Base-by-base conservation (phyloP, 805 yeast genomes). In the Lachancea dasiensis region DNA sequence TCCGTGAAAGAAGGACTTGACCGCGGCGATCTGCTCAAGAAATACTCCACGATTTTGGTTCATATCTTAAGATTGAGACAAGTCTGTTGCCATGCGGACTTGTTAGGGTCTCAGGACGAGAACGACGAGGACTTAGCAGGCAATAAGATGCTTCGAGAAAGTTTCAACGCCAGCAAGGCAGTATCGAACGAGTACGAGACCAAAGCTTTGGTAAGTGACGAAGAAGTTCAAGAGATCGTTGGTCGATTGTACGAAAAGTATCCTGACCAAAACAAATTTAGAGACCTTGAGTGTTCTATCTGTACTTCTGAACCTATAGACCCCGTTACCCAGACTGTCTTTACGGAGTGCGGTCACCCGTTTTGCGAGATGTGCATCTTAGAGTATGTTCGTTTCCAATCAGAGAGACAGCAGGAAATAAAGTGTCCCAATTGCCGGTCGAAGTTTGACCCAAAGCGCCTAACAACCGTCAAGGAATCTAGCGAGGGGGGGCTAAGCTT, bases 21-120 rank as follows among this genome's bases (percentile, higher is more conserved):
- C 25, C 64, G 70, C 3, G 96, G 95, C 4, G 74, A 79, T 42
- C 61, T 83, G n/a, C 56, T 84, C 47, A 78, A 75, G 45, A 75
- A 74, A 39, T 90, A 85, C 56, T 76, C 92, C 2, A 77, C 83
- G 20, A 85, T 90, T 48, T 64, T 90, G 47, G 81, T 92, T 2
- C 92, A 85, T 54, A 81, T 90, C 37, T 60, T 90, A 45, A 68
- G 97, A 39, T 67, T 90, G 26, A 69, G 97, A 42, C 97, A 90
- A 56, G 73, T 82, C 0, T 90, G 97, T 56, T 86, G 95, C 52
- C 96, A 90, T 56, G 70, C 81, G 13, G 76, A 75, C 38, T 64
- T 89, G 40, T 72, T 87, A 3, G 63, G 72, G 7, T 63, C 67
- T 2, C 58, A 58, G 27, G 70, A 67, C 43, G 81, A 75, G 33